phyloP scores from a whole-genome alignment of 129 eudicot species.

The Chrysanthemum lavandulifolium region DNA sequence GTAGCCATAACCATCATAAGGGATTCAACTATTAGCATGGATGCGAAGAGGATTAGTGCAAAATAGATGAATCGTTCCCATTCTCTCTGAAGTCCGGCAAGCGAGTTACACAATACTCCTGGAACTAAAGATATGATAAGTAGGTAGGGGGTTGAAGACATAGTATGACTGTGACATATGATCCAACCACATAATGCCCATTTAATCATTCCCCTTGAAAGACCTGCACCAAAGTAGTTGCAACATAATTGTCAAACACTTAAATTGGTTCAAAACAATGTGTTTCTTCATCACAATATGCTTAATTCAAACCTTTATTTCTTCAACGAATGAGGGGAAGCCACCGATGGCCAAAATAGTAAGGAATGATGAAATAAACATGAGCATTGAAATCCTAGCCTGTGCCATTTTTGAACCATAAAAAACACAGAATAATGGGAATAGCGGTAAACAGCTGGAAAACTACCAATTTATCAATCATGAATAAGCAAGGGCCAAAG shows the following conservation, averaged over 20 bases:
- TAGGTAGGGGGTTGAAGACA: constrained; percentile 58
- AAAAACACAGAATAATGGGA: neutral
- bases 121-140: constrained; percentile 44
- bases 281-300: neutral
- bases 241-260: neutral
- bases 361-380: constrained; percentile 64
- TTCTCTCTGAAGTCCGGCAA: constrained; percentile 46
- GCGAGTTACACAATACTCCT: constrained; percentile 43
- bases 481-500: too few species aligned
- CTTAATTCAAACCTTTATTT: constrained; percentile 59
- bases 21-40: constrained; percentile 63
- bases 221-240: constrained; percentile 30
- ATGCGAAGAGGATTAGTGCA: constrained; percentile 34
- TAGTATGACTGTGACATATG: constrained; percentile 49
- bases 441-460: neutral
- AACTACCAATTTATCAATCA: neutral
- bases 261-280: neutral
- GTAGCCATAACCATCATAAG: constrained; percentile 71
- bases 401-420: constrained; percentile 25
- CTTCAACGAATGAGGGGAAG: constrained; percentile 88
- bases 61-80: constrained; percentile 41
- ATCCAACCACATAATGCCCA: constrained; percentile 57
- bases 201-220: constrained; percentile 58
- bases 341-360: constrained; percentile 83
- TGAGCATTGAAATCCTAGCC: constrained; percentile 67